Evolutionary conservation across 257 asterid genomes (phyloP).

Genomic region (Solanum appendiculatum): DNA sequence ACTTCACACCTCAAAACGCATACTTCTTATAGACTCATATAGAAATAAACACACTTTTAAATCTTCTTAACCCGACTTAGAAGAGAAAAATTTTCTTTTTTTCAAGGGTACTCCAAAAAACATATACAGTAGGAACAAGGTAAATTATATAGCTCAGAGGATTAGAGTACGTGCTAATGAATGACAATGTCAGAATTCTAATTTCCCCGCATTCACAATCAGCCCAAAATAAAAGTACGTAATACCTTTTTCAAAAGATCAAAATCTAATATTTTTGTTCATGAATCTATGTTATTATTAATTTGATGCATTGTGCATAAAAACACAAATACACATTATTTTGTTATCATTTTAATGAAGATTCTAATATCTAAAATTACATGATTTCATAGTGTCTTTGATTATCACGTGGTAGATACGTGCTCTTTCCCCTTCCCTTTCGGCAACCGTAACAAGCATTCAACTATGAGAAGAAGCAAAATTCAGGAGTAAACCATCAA

Average conservation of each 20-base stretch:
- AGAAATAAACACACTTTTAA: neutral
- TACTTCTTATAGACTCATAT: neutral
- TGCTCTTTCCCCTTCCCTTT: neutral
- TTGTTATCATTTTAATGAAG: neutral
- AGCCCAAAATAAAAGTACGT: fast-evolving
- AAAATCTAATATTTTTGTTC: neutral
- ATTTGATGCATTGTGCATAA: neutral
- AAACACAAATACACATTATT: neutral
- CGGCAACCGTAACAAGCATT: neutral
- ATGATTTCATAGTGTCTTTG: neutral
- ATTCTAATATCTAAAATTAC: neutral
- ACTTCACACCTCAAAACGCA: neutral
- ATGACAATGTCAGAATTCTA: fast-evolving
- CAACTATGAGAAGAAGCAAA: neutral
- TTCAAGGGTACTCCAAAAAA: fast-evolving
- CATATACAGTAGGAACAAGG: fast-evolving
- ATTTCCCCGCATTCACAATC: fast-evolving
- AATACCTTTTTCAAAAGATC: neutral
- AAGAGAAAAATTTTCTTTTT: no score
- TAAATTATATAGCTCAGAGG: fast-evolving
- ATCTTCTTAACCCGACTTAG: no score
- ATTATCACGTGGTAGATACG: neutral
- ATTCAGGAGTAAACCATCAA: neutral
- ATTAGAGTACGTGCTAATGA: fast-evolving
- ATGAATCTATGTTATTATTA: neutral